Percentiles rank a stretch among this genome's conserved stretches.
Evolutionary conservation across 2,329 filamentous ascomycete genomes (phyloP).

Genomic region (Microsporum audouinii): DNA sequence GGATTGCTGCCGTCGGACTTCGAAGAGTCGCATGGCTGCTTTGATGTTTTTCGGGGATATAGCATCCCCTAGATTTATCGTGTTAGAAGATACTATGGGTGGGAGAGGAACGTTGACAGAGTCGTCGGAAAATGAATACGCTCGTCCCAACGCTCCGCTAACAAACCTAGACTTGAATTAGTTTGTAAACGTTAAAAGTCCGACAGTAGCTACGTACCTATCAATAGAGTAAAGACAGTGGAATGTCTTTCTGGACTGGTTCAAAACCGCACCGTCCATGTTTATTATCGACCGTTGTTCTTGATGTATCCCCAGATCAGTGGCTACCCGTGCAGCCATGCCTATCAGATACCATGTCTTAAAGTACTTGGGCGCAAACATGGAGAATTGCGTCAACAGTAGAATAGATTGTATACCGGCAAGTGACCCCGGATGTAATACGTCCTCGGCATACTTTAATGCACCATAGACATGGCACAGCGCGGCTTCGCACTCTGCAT

Average conservation of each 20-base stretch:
- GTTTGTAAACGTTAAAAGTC: background rate
- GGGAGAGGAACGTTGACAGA: slow-evolving; percentile 73
- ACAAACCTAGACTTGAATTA: slow-evolving; percentile 51
- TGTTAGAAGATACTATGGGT: slow-evolving; percentile 35
- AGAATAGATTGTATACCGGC: slow-evolving; percentile 79
- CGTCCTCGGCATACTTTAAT: slow-evolving; percentile 65
- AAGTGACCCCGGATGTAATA: slow-evolving; percentile 73
- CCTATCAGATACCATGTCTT: slow-evolving; percentile 91
- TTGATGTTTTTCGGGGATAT: slow-evolving; percentile 49
- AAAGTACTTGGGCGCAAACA: slow-evolving; percentile 81
- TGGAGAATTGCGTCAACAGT: slow-evolving; percentile 76
- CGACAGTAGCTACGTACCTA: slow-evolving; percentile 43
- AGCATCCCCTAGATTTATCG: slow-evolving; percentile 18
- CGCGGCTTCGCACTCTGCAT: slow-evolving; percentile 53
- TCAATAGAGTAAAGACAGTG: slow-evolving; percentile 87
- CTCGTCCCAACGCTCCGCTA: slow-evolving; percentile 73
- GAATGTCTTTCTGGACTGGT: slow-evolving; percentile 65
- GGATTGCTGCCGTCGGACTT: slow-evolving; percentile 74
- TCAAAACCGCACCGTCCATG: slow-evolving; percentile 57
- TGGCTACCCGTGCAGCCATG: slow-evolving; percentile 72
- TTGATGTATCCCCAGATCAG: slow-evolving; percentile 87
- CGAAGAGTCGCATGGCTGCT: slow-evolving; percentile 66
- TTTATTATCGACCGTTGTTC: slow-evolving; percentile 64
- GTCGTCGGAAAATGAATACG: slow-evolving; percentile 90
- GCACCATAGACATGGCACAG: slow-evolving; percentile 53